These are phyloP conservation scores for Rubia yunnanensis DNA, from an alignment of 257 asterid genomes.

Conservation along the genomic window DNA sequence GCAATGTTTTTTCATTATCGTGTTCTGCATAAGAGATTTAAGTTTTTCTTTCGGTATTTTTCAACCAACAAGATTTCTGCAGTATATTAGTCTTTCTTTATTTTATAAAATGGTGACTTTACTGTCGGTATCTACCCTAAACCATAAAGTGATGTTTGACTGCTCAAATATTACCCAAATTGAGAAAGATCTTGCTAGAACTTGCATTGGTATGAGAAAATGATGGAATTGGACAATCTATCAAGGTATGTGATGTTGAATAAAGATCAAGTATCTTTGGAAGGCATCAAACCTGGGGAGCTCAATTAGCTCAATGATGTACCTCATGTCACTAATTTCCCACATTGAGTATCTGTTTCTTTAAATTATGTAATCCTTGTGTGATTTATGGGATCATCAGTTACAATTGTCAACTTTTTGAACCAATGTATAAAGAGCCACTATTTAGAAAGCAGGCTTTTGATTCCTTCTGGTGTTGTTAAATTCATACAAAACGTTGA, in stretches of 20 bases:
- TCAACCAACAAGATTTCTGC: no score
- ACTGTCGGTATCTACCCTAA: no score
- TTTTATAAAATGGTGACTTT: no score
- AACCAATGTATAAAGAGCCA: neutral
- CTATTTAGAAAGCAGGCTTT: neutral
- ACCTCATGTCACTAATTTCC: conserved; percentile 42
- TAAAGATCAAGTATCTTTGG: conserved; percentile 70
- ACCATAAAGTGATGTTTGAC: no score
- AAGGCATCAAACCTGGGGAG: conserved; percentile 89
- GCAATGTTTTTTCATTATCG: no score
- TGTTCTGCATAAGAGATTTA: no score
- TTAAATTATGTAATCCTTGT: neutral
- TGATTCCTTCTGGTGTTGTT: neutral
- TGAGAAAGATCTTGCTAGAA: no score
- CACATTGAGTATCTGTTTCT: neutral
- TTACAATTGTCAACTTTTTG: neutral
- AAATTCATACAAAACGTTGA: neutral
- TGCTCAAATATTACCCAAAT: no score
- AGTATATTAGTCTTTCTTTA: no score
- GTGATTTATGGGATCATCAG: neutral
- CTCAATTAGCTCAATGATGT: conserved; percentile 94
- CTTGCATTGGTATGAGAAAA: no score
- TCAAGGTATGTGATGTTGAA: conserved; percentile 84
- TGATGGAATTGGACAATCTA: conserved; percentile 67
- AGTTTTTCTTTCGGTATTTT: no score